These are phyloP conservation scores for Aspergillus nidulans DNA, from an alignment of 495 filamentous ascomycete genomes.

Conservation along the genomic window DNA sequence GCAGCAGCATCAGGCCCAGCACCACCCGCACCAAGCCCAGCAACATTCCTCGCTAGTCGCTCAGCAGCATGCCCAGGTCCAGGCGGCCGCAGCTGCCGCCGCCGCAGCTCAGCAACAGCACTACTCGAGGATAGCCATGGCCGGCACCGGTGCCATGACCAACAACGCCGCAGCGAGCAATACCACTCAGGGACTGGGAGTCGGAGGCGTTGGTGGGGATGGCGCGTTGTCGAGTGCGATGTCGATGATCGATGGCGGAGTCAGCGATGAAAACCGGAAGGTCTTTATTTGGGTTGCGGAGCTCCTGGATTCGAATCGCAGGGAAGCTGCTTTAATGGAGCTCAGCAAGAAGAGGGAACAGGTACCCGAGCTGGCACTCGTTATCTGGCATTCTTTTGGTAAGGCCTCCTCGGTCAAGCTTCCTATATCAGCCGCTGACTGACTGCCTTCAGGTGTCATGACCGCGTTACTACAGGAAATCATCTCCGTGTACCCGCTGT, in stretches of 20 bases:
- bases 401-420: conserved; percentile 31
- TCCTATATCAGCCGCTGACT: conserved; percentile 19
- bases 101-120: conserved; percentile 71
- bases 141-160: conserved; percentile 48
- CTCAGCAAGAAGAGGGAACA: conserved; percentile 98
- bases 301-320: conserved; percentile 76
- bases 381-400: conserved; percentile 99
- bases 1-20: conserved; percentile 65
- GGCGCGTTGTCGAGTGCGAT: conserved; percentile 44
- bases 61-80: conserved; percentile 55
- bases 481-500: conserved; percentile 93
- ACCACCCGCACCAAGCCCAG: conserved; percentile 45
- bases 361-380: conserved; percentile 91
- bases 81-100: conserved; percentile 60
- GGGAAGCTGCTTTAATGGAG: conserved; percentile 90
- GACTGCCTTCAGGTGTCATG: conserved; percentile 73
- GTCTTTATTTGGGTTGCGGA: conserved; percentile 93
- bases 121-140: conserved; percentile 70
- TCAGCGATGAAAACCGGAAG: conserved; percentile 87
- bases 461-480: conserved; percentile 96
- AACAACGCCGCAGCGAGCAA: conserved; percentile 44
- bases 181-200: conserved; percentile 37
- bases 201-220: conserved; percentile 48
- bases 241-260: conserved; percentile 49
- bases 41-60: conserved; percentile 46